Evolutionary conservation across 2,329 filamentous ascomycete species (phyloP).

Genomic region (Fusarium domesticum): DNA sequence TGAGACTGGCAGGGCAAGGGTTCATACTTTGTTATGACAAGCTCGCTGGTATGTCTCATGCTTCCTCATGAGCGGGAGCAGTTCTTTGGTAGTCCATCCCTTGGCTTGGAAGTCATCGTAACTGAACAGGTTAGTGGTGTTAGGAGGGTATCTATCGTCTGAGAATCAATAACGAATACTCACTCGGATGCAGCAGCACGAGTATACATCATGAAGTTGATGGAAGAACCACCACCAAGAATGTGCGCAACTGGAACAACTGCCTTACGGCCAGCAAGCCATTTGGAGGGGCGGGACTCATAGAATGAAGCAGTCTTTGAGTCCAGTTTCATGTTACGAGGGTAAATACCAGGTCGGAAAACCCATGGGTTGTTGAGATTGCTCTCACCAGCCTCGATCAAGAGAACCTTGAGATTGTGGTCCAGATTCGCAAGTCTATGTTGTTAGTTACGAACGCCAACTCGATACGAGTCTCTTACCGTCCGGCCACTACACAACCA

Average conservation of each 20-base stretch:
- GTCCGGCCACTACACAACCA: conserved; percentile 55
- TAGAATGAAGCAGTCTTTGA: conserved; percentile 82
- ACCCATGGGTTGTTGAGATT: conserved; percentile 79
- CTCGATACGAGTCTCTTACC: conserved; percentile 38
- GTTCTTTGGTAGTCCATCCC: conserved; percentile 74
- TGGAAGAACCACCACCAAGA: conserved; percentile 68
- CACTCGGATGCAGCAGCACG: conserved; percentile 29
- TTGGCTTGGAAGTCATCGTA: conserved; percentile 72
- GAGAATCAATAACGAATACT: background rate
- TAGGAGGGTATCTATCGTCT: too few species aligned
- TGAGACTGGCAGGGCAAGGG: background rate
- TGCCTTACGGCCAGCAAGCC: conserved; percentile 66
- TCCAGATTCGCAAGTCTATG: conserved; percentile 69
- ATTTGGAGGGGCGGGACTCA: conserved; percentile 70
- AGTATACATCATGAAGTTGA: conserved; percentile 68
- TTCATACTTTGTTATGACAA: conserved; percentile 49
- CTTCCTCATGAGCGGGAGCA: conserved; percentile 75
- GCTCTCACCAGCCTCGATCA: conserved; percentile 69
- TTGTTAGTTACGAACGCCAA: conserved; percentile 33
- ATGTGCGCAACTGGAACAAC: conserved; percentile 74
- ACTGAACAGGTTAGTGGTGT: background rate
- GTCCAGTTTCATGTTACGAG: conserved; percentile 74
- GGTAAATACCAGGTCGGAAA: conserved; percentile 72
- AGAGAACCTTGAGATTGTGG: conserved; percentile 66
- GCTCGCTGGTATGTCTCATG: conserved; percentile 74